Evolutionary conservation across 129 eudicot genomes (phyloP).

Genomic region (Escallonia rubra): DNA sequence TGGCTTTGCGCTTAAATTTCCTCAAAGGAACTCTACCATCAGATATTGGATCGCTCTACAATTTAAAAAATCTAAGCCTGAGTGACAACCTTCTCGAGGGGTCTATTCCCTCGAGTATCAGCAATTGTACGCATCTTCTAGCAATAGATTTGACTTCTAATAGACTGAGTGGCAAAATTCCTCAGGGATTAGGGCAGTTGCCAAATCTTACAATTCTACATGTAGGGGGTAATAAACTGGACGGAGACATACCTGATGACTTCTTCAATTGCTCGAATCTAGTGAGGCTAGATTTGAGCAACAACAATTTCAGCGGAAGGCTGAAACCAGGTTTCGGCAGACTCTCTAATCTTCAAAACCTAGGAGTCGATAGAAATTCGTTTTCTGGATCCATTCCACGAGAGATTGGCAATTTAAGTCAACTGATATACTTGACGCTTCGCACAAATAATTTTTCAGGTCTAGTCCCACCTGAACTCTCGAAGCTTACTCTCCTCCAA

Average conservation of each 20-base stretch:
- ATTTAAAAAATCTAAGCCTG: conserved; percentile 48
- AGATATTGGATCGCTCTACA: conserved; percentile 58
- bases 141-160: conserved; percentile 27
- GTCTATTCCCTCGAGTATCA: conserved; percentile 46
- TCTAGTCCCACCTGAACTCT: conserved; percentile 44
- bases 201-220: conserved; percentile 45
- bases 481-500: conserved; percentile 52
- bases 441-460: conserved; percentile 56
- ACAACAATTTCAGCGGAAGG: conserved; percentile 43
- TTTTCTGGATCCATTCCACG: conserved; percentile 52
- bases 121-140: conserved; percentile 61
- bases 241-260: conserved; percentile 57
- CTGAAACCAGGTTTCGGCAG: conserved; percentile 49
- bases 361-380: conserved; percentile 32
- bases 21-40: conserved; percentile 64
- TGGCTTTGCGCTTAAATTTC: conserved; percentile 42
- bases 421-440: conserved; percentile 29
- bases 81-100: conserved; percentile 52
- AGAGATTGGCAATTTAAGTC: conserved; percentile 61
- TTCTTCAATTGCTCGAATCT: conserved; percentile 60
- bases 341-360: conserved; percentile 34
- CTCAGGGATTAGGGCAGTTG: conserved; percentile 47
- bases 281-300: conserved; percentile 20
- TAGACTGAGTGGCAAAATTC: conserved; percentile 46
- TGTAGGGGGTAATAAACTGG: conserved; percentile 33